These are phyloP conservation scores for Xerocomus amazonicus DNA, from an alignment of 1,284 basidiomycete genomes.

Conservation along the genomic window DNA sequence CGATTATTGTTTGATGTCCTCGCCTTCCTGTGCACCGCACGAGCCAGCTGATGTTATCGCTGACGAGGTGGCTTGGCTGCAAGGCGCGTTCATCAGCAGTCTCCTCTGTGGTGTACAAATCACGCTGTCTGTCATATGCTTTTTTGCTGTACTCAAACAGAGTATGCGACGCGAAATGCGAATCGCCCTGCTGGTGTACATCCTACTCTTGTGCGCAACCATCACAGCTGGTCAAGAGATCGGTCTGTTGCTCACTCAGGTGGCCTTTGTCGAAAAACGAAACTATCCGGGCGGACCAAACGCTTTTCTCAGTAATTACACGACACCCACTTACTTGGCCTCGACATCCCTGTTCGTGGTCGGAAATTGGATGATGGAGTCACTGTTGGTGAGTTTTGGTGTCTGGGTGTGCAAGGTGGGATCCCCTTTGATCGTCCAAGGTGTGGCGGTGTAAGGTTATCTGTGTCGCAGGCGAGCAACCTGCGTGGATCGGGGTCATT, in stretches of 20 bases:
- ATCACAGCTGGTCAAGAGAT: conserved; percentile 18
- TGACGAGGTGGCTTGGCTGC: conserved; percentile 24
- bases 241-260: conserved; percentile 16
- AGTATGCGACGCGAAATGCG: conserved; percentile 8
- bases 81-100: conserved; percentile 23
- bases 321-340: conserved; percentile 7
- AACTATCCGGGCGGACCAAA: conserved; percentile 23
- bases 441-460: conserved; percentile 28
- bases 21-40: conserved; percentile 1
- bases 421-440: conserved; percentile 11
- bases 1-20: conserved; percentile 7
- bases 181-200: conserved; percentile 15
- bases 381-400: conserved; percentile 20
- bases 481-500: conserved; percentile 12
- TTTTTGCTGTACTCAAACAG: conserved; percentile 19
- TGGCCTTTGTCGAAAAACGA: conserved; percentile 13
- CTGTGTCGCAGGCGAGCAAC: conserved; percentile 11
- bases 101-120: conserved; percentile 23
- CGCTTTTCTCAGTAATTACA: conserved; percentile 13
- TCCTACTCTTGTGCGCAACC: conserved; percentile 12
- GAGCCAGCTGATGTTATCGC: conserved; percentile 3
- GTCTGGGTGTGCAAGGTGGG: neutral
- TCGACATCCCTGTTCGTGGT: conserved; percentile 13
- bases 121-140: conserved; percentile 22
- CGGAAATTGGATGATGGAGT: conserved; percentile 27